Evolutionary conservation across 176 grass and related monocot species (phyloP).

Genomic region (Tuctoria greenei): DNA sequence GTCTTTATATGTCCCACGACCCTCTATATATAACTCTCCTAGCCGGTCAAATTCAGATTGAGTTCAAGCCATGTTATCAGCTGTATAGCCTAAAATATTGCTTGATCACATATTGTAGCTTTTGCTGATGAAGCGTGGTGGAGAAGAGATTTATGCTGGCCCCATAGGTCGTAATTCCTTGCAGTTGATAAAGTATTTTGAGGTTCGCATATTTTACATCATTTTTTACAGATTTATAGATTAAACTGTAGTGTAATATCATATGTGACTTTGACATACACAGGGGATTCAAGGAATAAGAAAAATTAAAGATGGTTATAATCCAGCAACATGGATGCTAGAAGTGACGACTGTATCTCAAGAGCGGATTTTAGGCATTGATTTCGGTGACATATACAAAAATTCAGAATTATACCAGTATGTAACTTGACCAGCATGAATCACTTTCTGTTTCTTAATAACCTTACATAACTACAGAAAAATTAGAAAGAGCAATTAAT

Average conservation of each 20-base stretch:
- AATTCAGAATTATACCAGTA: constrained; percentile 78
- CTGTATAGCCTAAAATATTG: not conserved
- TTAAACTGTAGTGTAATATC: not conserved
- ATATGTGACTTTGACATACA: not conserved
- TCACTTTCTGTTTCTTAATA: too few relatives aligned
- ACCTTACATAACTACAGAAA: too few relatives aligned
- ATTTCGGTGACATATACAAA: constrained; percentile 72
- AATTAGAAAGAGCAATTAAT: too few relatives aligned
- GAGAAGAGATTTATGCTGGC: constrained; percentile 92
- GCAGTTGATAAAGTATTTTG: constrained; percentile 74
- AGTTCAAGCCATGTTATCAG: too few relatives aligned
- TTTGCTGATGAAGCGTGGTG: constrained; percentile 88
- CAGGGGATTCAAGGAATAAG: constrained; percentile 57
- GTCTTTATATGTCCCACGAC: too few relatives aligned
- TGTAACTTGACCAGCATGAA: constrained; percentile 15
- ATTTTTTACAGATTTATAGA: too few relatives aligned
- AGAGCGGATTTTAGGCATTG: constrained; percentile 60
- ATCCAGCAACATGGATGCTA: constrained; percentile 94
- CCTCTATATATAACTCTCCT: too few relatives aligned
- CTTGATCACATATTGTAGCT: constrained; percentile 50
- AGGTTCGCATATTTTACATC: constrained; percentile 43
- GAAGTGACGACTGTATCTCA: constrained; percentile 60
- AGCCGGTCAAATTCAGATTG: too few relatives aligned
- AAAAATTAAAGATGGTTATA: constrained; percentile 87
- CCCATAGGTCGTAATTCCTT: constrained; percentile 73